Evolutionary conservation across 805 yeast species (phyloP), one percentile per base, ranked within the genome.

Genomic region (Metschnikowia henanensis): DNA sequence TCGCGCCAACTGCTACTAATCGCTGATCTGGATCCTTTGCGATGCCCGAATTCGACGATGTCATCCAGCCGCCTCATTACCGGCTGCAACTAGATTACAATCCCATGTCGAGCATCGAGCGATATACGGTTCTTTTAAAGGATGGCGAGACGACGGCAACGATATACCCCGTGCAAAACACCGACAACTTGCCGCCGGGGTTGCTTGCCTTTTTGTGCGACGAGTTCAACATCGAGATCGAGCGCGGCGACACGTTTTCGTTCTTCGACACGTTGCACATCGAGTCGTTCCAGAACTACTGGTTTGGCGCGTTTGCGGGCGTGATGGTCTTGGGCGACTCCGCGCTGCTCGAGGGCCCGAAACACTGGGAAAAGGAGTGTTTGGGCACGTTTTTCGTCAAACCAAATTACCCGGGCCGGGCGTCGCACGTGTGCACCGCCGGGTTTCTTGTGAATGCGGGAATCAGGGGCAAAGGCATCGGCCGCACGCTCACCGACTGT

Each of bases 71-170:
- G 12, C 70, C 75, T 9, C 56, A 70, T 49, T 74, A 62, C 58
- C 59, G 76, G 52, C 73, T 69, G 7, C 76, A 62, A 55, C 61
- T 64, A 39, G 75, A 65, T 29, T 71, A 65, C 55, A 57, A 53
- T 35, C 59, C 69, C 1, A 62, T 58, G 30, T 56, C 66, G 18
- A 60, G 55, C 16, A 73, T 81, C 25, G 81, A 77, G 39, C 80
- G 94, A 6, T 81, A 83, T 55, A 87, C 95, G 1, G 87, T 89
- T 2, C 66, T 89, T 10, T 70, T 90, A 21, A 84, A 87, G 58
- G 97, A 91, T 62, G 89, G 92, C 15, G 94, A 87, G 52, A 90
- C 97, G 1, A 81, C 91, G 0, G 97, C 97, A 1, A 91, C 97
- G 3, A 83, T 94, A 46, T 89, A 88, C 59, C 98, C 99, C 4